These are phyloP conservation scores for Metrosideros polymorpha DNA, from an alignment of 441 rosid genomes.

Conservation along the genomic window DNA sequence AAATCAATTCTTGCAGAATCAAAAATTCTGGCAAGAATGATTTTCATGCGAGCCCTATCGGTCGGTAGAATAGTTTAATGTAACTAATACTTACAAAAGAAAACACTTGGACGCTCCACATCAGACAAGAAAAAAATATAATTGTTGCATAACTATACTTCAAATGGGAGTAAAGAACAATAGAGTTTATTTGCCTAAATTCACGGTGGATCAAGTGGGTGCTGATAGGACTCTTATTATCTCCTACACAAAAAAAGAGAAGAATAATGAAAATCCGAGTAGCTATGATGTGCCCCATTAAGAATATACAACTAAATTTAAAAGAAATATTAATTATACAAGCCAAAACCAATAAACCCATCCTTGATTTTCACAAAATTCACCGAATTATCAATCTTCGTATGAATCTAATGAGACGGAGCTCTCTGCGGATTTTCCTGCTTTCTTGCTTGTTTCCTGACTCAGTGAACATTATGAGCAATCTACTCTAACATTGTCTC, in stretches of 20 bases:
- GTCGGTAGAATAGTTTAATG: too few relatives aligned
- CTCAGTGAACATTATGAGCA: not conserved
- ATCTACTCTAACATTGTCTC: not conserved
- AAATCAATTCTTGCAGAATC: too few relatives aligned
- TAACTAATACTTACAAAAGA: too few relatives aligned
- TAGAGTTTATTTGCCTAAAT: not conserved
- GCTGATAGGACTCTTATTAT: not conserved
- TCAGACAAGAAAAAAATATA: not conserved
- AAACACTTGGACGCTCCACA: not conserved
- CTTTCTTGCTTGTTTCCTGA: not conserved
- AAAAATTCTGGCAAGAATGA: too few relatives aligned
- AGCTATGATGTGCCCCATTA: accelerated
- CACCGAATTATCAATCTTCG: not conserved
- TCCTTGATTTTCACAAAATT: not conserved
- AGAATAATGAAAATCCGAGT: not conserved
- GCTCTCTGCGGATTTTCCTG: not conserved
- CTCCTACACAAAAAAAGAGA: not conserved
- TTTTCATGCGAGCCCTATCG: too few relatives aligned
- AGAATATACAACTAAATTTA: not conserved
- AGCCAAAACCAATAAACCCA: not conserved
- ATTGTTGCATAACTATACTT: not conserved
- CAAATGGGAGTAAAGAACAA: not conserved
- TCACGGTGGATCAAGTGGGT: not conserved
- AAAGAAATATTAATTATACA: not conserved
- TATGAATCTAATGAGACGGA: not conserved